These are phyloP conservation scores for Pyrenula aspistea DNA, from an alignment of 495 filamentous ascomycete species.

Conservation along the genomic window DNA sequence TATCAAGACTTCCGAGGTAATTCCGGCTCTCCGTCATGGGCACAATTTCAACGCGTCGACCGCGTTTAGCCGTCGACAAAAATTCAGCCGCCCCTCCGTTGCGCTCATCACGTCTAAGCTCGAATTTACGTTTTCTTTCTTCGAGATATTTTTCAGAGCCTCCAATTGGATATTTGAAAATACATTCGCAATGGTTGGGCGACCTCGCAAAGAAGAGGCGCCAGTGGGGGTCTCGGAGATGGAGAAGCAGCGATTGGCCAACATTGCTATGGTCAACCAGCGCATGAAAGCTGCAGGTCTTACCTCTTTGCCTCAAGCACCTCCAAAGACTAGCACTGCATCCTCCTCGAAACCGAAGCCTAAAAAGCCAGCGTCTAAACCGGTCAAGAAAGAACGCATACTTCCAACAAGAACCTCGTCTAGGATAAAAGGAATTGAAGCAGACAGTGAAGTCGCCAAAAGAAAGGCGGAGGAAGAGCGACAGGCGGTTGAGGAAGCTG, in stretches of 20 bases:
- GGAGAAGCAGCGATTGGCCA: constrained; percentile 56
- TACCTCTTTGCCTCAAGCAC: constrained; percentile 32
- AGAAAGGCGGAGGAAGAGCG: constrained; percentile 68
- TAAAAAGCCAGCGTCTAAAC: constrained; percentile 32
- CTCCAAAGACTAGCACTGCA: constrained; percentile 10
- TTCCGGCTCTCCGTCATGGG: not conserved
- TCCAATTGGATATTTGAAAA: not conserved
- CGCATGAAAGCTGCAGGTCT: not conserved
- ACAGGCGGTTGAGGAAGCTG: constrained; percentile 45
- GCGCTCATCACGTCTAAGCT: no score
- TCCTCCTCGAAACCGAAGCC: constrained; percentile 20
- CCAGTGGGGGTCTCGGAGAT: constrained; percentile 45
- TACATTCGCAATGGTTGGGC: not conserved
- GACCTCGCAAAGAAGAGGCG: constrained; percentile 6
- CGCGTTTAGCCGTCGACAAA: not conserved
- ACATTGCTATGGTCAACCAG: constrained; percentile 52
- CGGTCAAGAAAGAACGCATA: constrained; percentile 31
- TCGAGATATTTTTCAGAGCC: no score
- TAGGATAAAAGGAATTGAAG: constrained; percentile 50
- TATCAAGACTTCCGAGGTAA: not conserved
- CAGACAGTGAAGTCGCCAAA: constrained; percentile 64
- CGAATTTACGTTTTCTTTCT: no score
- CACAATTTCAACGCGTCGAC: constrained; percentile 5
- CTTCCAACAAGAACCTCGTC: constrained; percentile 53
- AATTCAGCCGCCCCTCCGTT: not conserved